These are phyloP conservation scores for Trametes sanguinea DNA, from an alignment of 768 basidiomycete genomes.

Conservation along the genomic window DNA sequence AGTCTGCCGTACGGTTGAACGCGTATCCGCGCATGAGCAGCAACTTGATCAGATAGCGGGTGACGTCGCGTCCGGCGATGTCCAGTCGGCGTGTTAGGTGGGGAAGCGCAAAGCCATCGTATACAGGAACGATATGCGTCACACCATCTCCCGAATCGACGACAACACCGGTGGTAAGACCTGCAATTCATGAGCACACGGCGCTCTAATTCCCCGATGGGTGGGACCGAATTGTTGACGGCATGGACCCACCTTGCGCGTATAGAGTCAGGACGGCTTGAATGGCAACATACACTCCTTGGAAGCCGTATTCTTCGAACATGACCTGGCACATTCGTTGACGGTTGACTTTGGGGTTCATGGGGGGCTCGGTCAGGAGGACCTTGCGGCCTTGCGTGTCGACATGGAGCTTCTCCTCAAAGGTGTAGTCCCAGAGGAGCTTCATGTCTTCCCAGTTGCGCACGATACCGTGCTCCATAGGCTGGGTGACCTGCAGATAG, in stretches of 20 bases:
- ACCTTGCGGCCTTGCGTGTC: slow-evolving; percentile 88
- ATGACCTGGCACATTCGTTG: slow-evolving; percentile 96
- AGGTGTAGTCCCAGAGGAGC: slow-evolving; percentile 97
- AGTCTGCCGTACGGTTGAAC: slow-evolving; percentile 99
- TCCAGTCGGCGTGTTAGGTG: slow-evolving; percentile 94
- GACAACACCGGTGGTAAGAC: slow-evolving; percentile 96
- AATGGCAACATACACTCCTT: slow-evolving; percentile 95
- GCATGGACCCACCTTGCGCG: slow-evolving; percentile 79
- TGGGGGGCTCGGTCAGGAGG: slow-evolving; percentile 95
- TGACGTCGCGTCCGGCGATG: slow-evolving; percentile 98
- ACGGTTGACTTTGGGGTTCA: slow-evolving; percentile 95
- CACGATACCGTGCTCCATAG: slow-evolving; percentile 99
- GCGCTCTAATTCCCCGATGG: background rate
- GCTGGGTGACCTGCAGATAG: slow-evolving; percentile 95
- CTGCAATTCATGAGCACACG: slow-evolving; percentile 42
- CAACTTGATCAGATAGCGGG: slow-evolving; percentile 98
- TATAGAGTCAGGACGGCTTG: slow-evolving; percentile 98
- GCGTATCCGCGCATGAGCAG: slow-evolving; percentile 99
- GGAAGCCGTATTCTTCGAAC: slow-evolving; percentile 99
- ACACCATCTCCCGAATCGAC: slow-evolving; percentile 99
- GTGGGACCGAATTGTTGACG: no score
- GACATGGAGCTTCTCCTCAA: slow-evolving; percentile 90
- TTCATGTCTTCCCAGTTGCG: slow-evolving; percentile 99
- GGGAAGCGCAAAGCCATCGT: slow-evolving; percentile 94
- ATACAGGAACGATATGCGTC: slow-evolving; percentile 98